Evolutionary conservation across 2,329 filamentous ascomycete genomes (phyloP).

Genomic region (Gaeumannomyces sp.): DNA sequence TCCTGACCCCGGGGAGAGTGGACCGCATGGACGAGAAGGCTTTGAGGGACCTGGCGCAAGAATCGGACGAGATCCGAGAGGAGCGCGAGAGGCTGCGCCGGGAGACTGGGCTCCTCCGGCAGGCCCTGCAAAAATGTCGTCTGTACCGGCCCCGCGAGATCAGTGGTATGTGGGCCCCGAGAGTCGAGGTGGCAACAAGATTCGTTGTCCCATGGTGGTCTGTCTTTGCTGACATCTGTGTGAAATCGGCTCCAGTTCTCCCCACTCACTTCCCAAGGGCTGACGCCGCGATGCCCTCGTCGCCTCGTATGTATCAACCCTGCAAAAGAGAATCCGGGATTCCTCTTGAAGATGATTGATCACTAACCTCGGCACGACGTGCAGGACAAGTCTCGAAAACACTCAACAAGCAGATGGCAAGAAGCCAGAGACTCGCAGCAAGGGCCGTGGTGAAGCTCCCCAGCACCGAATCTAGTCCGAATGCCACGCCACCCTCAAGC

Average conservation of each 20-base stretch:
- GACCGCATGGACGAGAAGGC: conserved; percentile 26
- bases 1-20: conserved; percentile 34
- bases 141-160: conserved; percentile 13
- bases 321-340: neutral
- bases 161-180: neutral
- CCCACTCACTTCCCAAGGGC: neutral
- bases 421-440: neutral
- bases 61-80: conserved; percentile 21
- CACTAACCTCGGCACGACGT: neutral
- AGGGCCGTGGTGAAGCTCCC: neutral
- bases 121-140: conserved; percentile 18
- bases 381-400: neutral
- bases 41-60: conserved; percentile 24
- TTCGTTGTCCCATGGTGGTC: neutral
- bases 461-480: neutral
- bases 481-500: too few relatives aligned
- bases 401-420: too few relatives aligned
- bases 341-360: neutral
- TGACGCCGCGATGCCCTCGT: neutral
- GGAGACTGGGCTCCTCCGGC: conserved; percentile 14
- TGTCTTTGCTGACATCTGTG: neutral
- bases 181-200: neutral
- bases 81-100: conserved; percentile 11
- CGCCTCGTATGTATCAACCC: neutral
- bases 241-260: neutral